A percentile compares a stretch with the other conserved stretches of the same genome.
phyloP scores from a whole-genome alignment of 371 early-diverging fungal genomes.

The Furculomyces boomerangus region DNA sequence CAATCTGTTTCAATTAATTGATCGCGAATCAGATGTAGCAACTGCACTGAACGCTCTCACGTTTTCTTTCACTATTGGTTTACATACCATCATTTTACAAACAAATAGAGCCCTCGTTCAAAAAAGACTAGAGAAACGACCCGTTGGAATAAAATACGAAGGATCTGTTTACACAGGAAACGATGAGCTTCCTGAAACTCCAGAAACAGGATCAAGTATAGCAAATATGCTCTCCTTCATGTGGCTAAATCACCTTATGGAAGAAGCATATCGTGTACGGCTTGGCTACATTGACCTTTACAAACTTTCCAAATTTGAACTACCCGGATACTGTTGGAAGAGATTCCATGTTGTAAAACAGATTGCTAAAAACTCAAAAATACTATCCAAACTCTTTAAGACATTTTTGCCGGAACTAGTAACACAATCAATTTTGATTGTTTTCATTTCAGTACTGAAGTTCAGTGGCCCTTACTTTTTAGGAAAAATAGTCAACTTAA shows the following conservation, averaged over 20 bases:
- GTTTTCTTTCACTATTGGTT: no score
- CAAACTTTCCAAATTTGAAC: conserved; percentile 5
- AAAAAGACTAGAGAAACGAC: not conserved
- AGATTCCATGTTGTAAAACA: conserved; percentile 7
- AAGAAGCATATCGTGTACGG: conserved; percentile 6
- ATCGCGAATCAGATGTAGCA: no score
- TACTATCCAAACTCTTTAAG: conserved; percentile 4
- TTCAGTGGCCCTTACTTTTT: conserved; percentile 21
- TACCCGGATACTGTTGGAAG: conserved; percentile 11
- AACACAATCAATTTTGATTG: conserved; percentile 7
- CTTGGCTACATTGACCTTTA: conserved; percentile 14
- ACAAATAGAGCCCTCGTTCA: no score
- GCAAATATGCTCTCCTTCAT: conserved; percentile 4
- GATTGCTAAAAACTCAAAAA: conserved; percentile 3
- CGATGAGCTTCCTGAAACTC: not conserved
- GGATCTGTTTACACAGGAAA: not conserved
- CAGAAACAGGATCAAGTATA: not conserved
- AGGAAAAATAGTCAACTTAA: conserved; percentile 17
- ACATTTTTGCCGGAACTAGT: conserved; percentile 12
- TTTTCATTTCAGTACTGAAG: conserved; percentile 6
- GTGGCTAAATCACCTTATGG: conserved; percentile 22
- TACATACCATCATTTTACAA: no score
- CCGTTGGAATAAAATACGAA: not conserved
- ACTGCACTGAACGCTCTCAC: no score
- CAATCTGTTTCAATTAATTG: no score